Evolutionary conservation across 257 asterid genomes (phyloP), one percentile per base, ranked within the genome.

Genomic region (Oldenlandia corymbosa): DNA sequence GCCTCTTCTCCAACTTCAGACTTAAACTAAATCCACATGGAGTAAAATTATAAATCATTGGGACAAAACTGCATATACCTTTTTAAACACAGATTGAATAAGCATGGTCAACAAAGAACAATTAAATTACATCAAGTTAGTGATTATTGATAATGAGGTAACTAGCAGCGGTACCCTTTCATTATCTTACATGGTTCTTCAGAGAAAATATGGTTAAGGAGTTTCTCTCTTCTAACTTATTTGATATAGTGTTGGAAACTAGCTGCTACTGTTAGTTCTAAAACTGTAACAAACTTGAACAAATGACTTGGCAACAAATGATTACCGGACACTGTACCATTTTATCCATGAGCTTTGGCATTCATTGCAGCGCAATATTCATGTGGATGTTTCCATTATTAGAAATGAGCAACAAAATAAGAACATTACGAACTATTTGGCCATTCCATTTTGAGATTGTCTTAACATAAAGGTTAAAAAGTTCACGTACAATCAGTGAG

Each of bases 11-110:
- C 68, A 51, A 76, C 77, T 59, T 68, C 69, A 17, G 91, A 65
- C 17, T 70, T 63, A 73, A 84, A 69, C 95, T 85, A 76, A 64
- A 79, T 70, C 72, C 80, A 60, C 72, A 87, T 52, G 56, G 64
- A 47, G 79, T 57, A 78, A 67, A 23, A 60, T 67, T 39, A 47
- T 65, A 39, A 47, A 62, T 45, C 68, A 52, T 24, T 18, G 52
- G 39, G 39, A 53, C 9, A 54, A 11, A 30, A 26, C 20, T 39
- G 62, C 37, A 68, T 20, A 49, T 13, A 16, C 36, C 24, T 27
- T n/a, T n/a, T 60, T 42, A 10, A 36, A 16, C 32, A 7, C 26
- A 17, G 11, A 39, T 42, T 60, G 47, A 39, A 49, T n/a, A 50
- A 28, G 20, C 7, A 50, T 31, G 58, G 59, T 5, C 28, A 0